Evolutionary conservation across 345 rosid species (phyloP), one percentile per base, ranked within the genome.

Genomic region (Melastoma malabathricum): DNA sequence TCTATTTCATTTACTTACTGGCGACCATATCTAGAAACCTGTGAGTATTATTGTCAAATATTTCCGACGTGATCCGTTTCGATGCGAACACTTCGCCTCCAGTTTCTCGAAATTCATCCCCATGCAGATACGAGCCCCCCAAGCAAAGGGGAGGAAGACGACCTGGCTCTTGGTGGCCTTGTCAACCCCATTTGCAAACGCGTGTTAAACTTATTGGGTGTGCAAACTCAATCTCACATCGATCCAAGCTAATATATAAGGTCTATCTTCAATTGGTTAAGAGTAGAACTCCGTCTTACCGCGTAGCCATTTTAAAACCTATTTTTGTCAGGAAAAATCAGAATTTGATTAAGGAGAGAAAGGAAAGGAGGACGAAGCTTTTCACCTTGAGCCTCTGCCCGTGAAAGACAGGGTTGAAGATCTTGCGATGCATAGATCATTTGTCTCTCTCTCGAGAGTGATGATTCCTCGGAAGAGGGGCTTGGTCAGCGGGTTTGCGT

Each of bases 201-300:
- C 57, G n/a, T n/a, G n/a, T n/a, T n/a, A n/a, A n/a, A n/a, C n/a
- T n/a, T n/a, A n/a, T n/a, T n/a, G n/a, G n/a, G n/a, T n/a, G n/a
- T n/a, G n/a, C n/a, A n/a, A n/a, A n/a, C n/a, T n/a, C n/a, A n/a
- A n/a, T n/a, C n/a, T n/a, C n/a, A n/a, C n/a, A n/a, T n/a, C n/a
- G n/a, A n/a, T n/a, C n/a, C n/a, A n/a, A n/a, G n/a, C n/a, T n/a
- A n/a, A n/a, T n/a, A n/a, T n/a, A n/a, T n/a, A n/a, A n/a, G n/a
- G n/a, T n/a, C n/a, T n/a, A n/a, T n/a, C n/a, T n/a, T n/a, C n/a
- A n/a, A n/a, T n/a, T n/a, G n/a, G n/a, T 51, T 73, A 72, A 0
- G 89, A 89, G 3, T 81, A 78, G 76, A 78, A 81, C 18, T 78
- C 88, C 92, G 55, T 80, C 84, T 5, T 68, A 38, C 59, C 69